Percentiles rank a stretch among this genome's conserved stretches.
Evolutionary conservation across 495 filamentous ascomycete species (phyloP).

Genomic region (Cercophora scortea): DNA sequence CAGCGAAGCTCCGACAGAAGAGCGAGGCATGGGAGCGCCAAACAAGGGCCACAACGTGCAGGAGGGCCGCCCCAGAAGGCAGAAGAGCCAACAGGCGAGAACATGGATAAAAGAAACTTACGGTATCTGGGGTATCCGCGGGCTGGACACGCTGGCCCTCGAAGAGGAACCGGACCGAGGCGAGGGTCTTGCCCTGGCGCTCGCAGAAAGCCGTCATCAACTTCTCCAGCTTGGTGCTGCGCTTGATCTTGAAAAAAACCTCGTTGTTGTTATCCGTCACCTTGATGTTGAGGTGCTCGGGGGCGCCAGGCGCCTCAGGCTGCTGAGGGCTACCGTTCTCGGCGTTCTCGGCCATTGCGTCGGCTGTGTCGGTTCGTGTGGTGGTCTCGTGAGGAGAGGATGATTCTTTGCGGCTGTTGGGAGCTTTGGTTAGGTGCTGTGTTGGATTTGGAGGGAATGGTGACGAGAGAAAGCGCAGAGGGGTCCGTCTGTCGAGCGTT

Average conservation of each 20-base stretch:
- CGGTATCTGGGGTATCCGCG: constrained; percentile 83
- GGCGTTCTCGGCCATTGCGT: constrained; percentile 46
- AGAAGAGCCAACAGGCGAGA: too few relatives aligned
- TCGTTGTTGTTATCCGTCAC: constrained; percentile 99
- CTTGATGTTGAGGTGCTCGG: constrained; percentile 97
- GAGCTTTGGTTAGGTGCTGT: not conserved
- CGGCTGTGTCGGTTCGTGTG: constrained; percentile 6
- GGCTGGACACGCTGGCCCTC: constrained; percentile 87
- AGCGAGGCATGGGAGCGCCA: too few relatives aligned
- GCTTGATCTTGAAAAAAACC: constrained; percentile 99
- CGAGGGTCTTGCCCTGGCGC: constrained; percentile 77
- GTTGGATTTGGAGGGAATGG: not conserved
- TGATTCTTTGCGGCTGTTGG: not conserved
- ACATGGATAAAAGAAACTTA: constrained; percentile 40
- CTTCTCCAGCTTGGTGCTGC: constrained; percentile 90
- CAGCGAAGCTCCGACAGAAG: not conserved
- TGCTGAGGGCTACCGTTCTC: constrained; percentile 52
- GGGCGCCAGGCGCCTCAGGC: constrained; percentile 28
- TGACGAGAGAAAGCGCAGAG: not conserved
- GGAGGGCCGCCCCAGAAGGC: too few relatives aligned
- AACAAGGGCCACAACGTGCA: too few relatives aligned
- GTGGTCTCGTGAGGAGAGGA: not conserved
- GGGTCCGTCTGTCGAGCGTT: too few relatives aligned
- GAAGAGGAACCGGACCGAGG: constrained; percentile 90
- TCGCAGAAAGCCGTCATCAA: constrained; percentile 99